phyloP scores from a whole-genome alignment of 1,284 basidiomycete genomes.

The Pseudozyma sp. region DNA sequence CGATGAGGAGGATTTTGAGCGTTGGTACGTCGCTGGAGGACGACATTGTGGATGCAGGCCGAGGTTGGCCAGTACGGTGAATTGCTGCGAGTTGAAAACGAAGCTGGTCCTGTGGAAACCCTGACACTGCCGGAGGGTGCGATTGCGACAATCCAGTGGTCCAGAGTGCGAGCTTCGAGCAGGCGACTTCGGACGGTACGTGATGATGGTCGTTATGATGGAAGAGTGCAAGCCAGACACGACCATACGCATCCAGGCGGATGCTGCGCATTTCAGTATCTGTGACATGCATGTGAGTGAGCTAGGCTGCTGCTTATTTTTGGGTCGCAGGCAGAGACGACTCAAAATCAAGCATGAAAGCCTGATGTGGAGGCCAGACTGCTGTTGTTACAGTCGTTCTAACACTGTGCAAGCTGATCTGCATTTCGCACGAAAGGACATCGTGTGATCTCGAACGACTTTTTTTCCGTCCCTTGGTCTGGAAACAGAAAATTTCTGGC shows the following conservation, averaged over 20 bases:
- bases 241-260: too few species aligned
- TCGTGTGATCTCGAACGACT: conserved; percentile 4
- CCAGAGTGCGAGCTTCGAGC: too few species aligned
- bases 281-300: conserved; percentile 10
- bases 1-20: conserved; percentile 73
- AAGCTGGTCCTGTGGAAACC: too few species aligned
- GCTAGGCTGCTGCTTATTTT: conserved; percentile 1
- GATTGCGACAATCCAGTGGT: too few species aligned
- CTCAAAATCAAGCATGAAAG: conserved; percentile 28
- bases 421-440: neutral
- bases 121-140: too few species aligned
- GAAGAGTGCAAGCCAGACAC: too few species aligned
- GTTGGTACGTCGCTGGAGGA: conserved; percentile 57
- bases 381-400: conserved; percentile 10
- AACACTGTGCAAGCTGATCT: conserved; percentile 1
- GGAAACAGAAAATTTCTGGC: conserved; percentile 18
- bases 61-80: neutral
- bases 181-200: too few species aligned
- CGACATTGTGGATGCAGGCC: conserved; percentile 17
- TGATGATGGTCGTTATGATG: too few species aligned
- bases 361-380: conserved; percentile 21
- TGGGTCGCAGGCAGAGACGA: neutral
- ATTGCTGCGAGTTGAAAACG: neutral
- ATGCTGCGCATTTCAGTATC: conserved; percentile 6
- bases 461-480: conserved; percentile 6